A percentile compares a stretch with the other conserved stretches of the same genome.
Evolutionary conservation across 179 eudicot genomes (phyloP).

Genomic region (Actinidia chinensis): DNA sequence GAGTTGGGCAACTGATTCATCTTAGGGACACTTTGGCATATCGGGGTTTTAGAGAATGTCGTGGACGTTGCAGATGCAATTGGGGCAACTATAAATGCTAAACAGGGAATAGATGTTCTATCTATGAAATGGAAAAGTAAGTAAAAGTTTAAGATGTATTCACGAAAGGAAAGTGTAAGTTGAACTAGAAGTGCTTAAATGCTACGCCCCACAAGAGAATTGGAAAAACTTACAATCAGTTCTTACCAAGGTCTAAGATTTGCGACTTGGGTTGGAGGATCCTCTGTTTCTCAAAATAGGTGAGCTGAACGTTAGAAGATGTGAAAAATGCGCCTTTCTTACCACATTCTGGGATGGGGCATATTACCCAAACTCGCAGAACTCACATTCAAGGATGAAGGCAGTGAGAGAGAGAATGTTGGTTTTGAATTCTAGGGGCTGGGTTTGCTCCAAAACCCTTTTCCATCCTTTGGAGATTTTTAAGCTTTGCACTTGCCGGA

Average conservation of each 20-base stretch:
- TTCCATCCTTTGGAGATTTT: not conserved
- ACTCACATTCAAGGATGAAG: slow-evolving; percentile 26
- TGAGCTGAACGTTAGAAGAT: slow-evolving; percentile 13
- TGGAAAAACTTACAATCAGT: not conserved
- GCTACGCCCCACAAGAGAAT: not conserved
- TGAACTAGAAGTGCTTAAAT: slow-evolving; percentile 1
- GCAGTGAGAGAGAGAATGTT: slow-evolving; percentile 7
- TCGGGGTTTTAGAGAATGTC: slow-evolving; percentile 4
- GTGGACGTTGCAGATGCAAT: not conserved
- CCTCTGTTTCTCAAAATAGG: not conserved
- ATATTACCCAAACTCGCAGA: slow-evolving; percentile 22
- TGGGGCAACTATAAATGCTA: not conserved
- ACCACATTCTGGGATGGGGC: slow-evolving; percentile 33
- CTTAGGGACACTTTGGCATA: not conserved
- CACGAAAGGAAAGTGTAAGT: not conserved
- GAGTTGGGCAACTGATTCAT: not conserved
- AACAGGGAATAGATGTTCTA: not conserved
- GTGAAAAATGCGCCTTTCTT: slow-evolving; percentile 28
- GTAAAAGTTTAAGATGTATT: not conserved
- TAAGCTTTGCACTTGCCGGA: not conserved
- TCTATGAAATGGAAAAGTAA: not conserved
- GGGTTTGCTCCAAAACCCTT: not conserved
- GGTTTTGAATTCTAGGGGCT: slow-evolving; percentile 31
- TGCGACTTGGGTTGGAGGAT: slow-evolving; percentile 28
- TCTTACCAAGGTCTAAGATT: slow-evolving; percentile 16